Base-by-base conservation (phyloP, 441 rosid species). In the Hura crepitans region DNA sequence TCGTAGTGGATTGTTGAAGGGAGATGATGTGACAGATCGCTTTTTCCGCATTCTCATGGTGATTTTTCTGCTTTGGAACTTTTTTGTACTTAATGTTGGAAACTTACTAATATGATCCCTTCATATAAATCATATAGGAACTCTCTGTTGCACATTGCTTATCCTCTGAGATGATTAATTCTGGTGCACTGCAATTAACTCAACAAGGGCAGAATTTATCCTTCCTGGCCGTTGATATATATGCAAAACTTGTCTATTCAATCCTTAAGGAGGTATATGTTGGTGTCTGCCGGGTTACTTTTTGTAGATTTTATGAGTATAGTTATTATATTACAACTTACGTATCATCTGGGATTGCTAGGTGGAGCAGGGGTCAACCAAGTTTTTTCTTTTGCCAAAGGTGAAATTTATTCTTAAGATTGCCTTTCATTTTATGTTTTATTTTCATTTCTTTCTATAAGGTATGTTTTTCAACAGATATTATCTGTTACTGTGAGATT, bases 81-180 rank as follows among this genome's bases (percentile, higher is more conserved):
- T 37, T 35, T 37, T 47, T 23, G 25, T 39, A 37, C 54, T 71
- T 49, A 11, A 59, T 67, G 35, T 25, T 69, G 31, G 31, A 66
- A 46, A 31, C 66, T 65, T 70, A 63, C 63, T n/a, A n/a, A n/a
- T n/a, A n/a, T n/a, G n/a, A 69, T 15, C 72, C 31, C 68, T 22
- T 77, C 53, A 46, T 28, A 27, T 46, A 17, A 35, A 60, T 30
- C 30, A 27, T 58, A 66, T 79, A 96, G 99, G 96, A 93, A 77
- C 77, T 92, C 57, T 85, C 97, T 76, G 99, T 96, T 69, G 79
- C 86, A 68, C 96, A 96, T 84, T 92, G 96, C 81, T 77, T 92
- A 64, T 80, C 95, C 70, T 82, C 90, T 53, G 99, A 92, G 77
- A 86, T 79, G 69, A 79, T 86, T 25, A 85, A 76, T 79, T 83